phyloP scores from a whole-genome alignment of 495 filamentous ascomycete genomes.

The Penicillium fimorum region DNA sequence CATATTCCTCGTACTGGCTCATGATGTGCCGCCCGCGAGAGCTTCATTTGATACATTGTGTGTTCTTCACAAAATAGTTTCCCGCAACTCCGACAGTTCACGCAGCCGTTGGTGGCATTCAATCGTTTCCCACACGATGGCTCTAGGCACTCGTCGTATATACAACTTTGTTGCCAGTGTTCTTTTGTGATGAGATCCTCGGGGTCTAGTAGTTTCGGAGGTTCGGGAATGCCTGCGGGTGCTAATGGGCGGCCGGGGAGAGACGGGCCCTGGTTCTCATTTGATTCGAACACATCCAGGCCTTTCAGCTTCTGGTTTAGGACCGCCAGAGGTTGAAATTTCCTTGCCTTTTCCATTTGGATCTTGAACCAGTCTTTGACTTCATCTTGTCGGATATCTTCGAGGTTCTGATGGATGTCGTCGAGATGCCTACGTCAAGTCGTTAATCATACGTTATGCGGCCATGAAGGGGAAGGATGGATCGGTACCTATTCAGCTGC shows the following conservation, averaged over 20 bases:
- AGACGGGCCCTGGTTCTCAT: conserved; percentile 57
- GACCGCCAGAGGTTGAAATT: conserved; percentile 88
- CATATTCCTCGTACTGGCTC: conserved; percentile 91
- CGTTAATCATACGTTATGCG: conserved; percentile 21
- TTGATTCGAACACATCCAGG: conserved; percentile 96
- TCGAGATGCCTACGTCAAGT: conserved; percentile 73
- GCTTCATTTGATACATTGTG: conserved; percentile 99
- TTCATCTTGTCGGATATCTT: conserved; percentile 90
- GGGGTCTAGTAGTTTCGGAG: conserved; percentile 57
- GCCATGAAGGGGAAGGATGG: background rate
- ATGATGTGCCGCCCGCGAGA: conserved; percentile 83
- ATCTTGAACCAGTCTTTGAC: conserved; percentile 98
- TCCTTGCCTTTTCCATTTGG: conserved; percentile 93
- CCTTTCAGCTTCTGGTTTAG: conserved; percentile 95
- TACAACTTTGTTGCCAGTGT: conserved; percentile 79
- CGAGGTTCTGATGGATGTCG: conserved; percentile 89
- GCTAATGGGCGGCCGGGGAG: conserved; percentile 32
- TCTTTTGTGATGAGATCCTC: conserved; percentile 83
- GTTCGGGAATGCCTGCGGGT: conserved; percentile 35
- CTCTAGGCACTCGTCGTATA: conserved; percentile 81
- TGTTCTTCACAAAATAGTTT: conserved; percentile 95
- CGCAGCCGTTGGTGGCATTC: conserved; percentile 72
- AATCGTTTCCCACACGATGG: conserved; percentile 79
- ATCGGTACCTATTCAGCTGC: conserved; percentile 77
- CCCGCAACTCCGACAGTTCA: conserved; percentile 92